Evolutionary conservation across 495 filamentous ascomycete genomes (phyloP).

Genomic region (Hypoxylon perforatum): DNA sequence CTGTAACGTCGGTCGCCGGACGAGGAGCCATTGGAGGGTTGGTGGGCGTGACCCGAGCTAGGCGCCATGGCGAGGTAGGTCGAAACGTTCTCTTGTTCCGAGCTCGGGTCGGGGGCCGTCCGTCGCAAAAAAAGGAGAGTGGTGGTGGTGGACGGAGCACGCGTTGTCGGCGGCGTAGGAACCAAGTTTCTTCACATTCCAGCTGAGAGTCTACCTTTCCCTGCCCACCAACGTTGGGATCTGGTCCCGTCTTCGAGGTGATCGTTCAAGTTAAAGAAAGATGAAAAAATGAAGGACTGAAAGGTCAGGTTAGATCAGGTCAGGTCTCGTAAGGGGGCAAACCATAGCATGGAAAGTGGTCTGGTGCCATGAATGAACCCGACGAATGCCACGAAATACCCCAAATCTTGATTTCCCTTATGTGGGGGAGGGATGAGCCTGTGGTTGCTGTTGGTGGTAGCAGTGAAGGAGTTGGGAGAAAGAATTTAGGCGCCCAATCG

Average conservation of each 20-base stretch:
- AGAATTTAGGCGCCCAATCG: conserved; percentile 43
- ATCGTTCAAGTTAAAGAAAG: conserved; percentile 14
- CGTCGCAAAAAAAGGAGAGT: conserved; percentile 4
- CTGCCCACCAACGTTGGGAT: not conserved
- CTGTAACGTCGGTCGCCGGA: conserved; percentile 43
- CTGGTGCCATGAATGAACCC: conserved; percentile 3
- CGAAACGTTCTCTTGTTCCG: conserved; percentile 5
- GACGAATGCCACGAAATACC: conserved; percentile 10
- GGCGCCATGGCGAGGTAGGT: conserved; percentile 46
- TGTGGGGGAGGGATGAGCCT: conserved; percentile 25
- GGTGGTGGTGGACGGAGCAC: conserved; percentile 17
- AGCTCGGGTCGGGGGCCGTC: not conserved
- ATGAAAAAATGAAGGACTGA: too few species aligned
- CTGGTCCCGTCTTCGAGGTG: not conserved
- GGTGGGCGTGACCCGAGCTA: conserved; percentile 40
- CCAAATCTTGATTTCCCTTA: conserved; percentile 28
- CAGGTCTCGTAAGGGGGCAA: conserved; percentile 1
- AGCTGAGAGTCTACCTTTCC: conserved; percentile 7
- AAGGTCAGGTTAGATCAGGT: conserved; percentile 28
- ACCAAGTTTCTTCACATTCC: conserved; percentile 37
- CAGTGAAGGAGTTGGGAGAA: conserved; percentile 2
- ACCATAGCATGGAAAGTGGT: conserved; percentile 5
- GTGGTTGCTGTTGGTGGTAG: conserved; percentile 1
- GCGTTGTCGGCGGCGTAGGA: conserved; percentile 31
- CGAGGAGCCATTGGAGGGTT: conserved; percentile 40